Conservation (phyloP, 768 basidiomycete genomes). For the Hericium alpestre region DNA sequence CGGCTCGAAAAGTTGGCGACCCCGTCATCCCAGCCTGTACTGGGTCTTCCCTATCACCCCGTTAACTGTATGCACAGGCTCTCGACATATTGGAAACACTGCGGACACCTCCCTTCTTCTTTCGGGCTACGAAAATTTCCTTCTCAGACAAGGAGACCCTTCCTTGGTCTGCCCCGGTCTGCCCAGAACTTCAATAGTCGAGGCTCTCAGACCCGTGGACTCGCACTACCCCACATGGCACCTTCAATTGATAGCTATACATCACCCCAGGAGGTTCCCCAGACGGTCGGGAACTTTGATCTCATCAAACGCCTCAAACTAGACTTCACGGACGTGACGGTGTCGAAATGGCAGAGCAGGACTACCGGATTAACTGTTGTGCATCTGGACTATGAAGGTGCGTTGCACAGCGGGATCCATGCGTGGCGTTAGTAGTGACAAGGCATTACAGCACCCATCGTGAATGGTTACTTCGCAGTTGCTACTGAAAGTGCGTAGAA, state of each 20-base stretch:
- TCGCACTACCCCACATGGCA: conserved; percentile 2
- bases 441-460: conserved; percentile 57
- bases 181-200: too few relatives aligned
- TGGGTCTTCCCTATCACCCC: too few relatives aligned
- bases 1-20: too few relatives aligned
- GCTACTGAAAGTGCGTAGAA: conserved; percentile 70
- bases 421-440: conserved; percentile 2
- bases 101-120: background rate
- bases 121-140: background rate
- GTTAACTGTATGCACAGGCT: background rate
- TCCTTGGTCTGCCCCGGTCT: background rate
- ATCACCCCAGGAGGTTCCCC: background rate
- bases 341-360: conserved; percentile 85
- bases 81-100: background rate
- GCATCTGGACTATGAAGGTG: conserved; percentile 85
- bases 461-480: conserved; percentile 86
- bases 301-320: conserved; percentile 66
- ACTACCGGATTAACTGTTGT: conserved; percentile 83
- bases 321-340: conserved; percentile 66
- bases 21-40: too few relatives aligned
- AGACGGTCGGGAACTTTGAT: conserved; percentile 71
- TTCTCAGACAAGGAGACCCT: background rate
- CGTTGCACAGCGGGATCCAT: conserved; percentile 8
- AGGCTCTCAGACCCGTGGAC: too few relatives aligned
- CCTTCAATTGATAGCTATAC: background rate